Percentiles rank a stretch among this genome's conserved stretches.
These are phyloP conservation scores for Microsporum audouinii DNA, from an alignment of 2,329 filamentous ascomycete genomes.

Conservation along the genomic window DNA sequence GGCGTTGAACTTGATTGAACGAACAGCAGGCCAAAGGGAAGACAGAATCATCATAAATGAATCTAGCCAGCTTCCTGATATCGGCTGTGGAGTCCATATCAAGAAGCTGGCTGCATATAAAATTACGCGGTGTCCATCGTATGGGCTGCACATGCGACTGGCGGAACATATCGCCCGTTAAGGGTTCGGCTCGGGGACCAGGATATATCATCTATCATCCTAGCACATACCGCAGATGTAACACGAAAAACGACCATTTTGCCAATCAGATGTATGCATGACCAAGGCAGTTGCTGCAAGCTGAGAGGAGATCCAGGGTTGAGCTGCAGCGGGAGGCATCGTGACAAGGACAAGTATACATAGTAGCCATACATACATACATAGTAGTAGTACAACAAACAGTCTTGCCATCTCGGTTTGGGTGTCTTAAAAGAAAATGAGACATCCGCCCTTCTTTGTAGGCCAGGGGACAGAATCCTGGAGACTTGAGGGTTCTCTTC, in stretches of 20 bases:
- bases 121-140: not conserved
- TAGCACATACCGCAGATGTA: not conserved
- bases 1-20: not conserved
- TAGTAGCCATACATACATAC: not conserved
- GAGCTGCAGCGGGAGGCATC: not conserved
- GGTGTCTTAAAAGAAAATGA: not conserved
- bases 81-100: not conserved
- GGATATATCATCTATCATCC: not conserved
- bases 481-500: not conserved
- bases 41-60: not conserved
- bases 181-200: not conserved
- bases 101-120: not conserved
- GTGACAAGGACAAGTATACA: not conserved
- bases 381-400: not conserved
- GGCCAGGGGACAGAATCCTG: not conserved
- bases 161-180: not conserved
- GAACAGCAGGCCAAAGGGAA: not conserved
- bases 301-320: not conserved
- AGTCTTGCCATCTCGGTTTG: not conserved
- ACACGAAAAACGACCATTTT: not conserved
- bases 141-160: not conserved
- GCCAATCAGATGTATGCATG: not conserved
- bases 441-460: not conserved
- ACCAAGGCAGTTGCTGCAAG: not conserved
- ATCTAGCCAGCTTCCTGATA: not conserved